phyloP scores from a whole-genome alignment of 768 basidiomycete species.

The Lepiota venenata region DNA sequence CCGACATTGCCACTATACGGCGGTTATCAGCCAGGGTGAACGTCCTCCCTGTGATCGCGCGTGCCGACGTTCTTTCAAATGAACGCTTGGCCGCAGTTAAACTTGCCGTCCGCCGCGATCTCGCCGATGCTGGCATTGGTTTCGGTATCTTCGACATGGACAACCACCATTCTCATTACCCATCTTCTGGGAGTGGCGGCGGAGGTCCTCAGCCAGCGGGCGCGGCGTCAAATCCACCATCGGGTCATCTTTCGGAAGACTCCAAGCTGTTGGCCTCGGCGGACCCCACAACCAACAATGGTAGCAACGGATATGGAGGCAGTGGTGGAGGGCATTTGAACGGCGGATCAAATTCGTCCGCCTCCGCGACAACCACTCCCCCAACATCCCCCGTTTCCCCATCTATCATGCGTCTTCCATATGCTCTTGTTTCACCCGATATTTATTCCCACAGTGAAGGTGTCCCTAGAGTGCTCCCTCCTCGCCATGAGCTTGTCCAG shows the following conservation, averaged over 20 bases:
- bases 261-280: constrained; percentile 19
- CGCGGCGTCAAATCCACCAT: not conserved
- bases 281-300: constrained; percentile 53
- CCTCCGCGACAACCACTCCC: constrained; percentile 44
- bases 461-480: constrained; percentile 49
- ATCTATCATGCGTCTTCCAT: constrained; percentile 68
- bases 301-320: constrained; percentile 14
- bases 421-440: constrained; percentile 82
- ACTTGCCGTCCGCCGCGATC: constrained; percentile 73
- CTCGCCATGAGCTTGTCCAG: constrained; percentile 69
- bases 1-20: constrained; percentile 76
- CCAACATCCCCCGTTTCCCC: constrained; percentile 64
- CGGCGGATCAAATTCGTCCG: constrained; percentile 40
- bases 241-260: constrained; percentile 5
- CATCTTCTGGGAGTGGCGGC: constrained; percentile 38
- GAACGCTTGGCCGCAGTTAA: constrained; percentile 80
- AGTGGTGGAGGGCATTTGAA: constrained; percentile 33
- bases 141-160: constrained; percentile 89
- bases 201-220: constrained; percentile 35
- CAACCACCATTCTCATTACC: constrained; percentile 40
- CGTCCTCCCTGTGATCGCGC: constrained; percentile 82
- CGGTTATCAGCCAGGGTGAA: constrained; percentile 80
- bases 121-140: constrained; percentile 82
- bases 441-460: constrained; percentile 84
- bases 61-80: constrained; percentile 78